Conservation (phyloP, 2,329 filamentous ascomycete species). For the Talaromyces marneffei region DNA sequence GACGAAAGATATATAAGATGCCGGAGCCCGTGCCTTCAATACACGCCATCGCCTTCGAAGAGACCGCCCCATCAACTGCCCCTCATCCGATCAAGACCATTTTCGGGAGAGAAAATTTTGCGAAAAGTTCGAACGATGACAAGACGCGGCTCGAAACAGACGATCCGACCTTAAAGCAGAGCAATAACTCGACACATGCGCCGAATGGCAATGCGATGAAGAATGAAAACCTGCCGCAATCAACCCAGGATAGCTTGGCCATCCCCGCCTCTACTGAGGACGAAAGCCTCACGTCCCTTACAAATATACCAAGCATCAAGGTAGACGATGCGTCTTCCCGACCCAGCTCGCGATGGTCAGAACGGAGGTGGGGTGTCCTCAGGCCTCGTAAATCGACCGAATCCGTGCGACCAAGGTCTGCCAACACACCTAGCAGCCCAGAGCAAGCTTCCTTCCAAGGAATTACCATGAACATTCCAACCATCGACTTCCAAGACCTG, state of each 20-base stretch:
- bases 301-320: constrained; percentile 37
- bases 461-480: constrained; percentile 53
- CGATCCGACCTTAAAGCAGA: not conserved
- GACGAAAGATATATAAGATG: constrained; percentile 16
- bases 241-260: constrained; percentile 10
- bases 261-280: constrained; percentile 18
- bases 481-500: constrained; percentile 49
- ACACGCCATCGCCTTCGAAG: constrained; percentile 24
- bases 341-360: constrained; percentile 40
- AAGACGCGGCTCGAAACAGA: not conserved
- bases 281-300: constrained; percentile 26
- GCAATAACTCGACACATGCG: constrained; percentile 17
- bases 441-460: constrained; percentile 38
- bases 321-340: constrained; percentile 32
- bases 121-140: constrained; percentile 15
- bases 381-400: constrained; percentile 30
- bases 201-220: constrained; percentile 1
- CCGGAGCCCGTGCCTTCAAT: constrained; percentile 24
- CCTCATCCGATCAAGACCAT: constrained; percentile 24
- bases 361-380: constrained; percentile 38
- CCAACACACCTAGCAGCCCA: constrained; percentile 28
- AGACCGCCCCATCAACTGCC: constrained; percentile 24
- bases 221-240: not conserved
- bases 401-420: constrained; percentile 26
- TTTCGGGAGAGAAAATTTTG: constrained; percentile 20